Base-by-base conservation (phyloP, 73 alveolate species). In the Stentor coeruleus region DNA sequence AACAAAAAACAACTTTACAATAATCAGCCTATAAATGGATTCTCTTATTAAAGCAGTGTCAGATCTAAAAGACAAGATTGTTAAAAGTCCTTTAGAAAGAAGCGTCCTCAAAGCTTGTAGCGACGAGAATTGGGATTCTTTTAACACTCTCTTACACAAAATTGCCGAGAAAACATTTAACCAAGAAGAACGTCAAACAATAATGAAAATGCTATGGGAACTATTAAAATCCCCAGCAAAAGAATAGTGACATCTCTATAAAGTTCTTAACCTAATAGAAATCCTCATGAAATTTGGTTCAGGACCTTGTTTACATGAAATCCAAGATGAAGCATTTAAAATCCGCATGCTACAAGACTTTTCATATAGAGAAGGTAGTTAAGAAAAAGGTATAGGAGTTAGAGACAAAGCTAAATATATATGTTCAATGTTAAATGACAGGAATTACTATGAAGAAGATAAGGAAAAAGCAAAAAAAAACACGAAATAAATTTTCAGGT, bases 251-350 rank as follows among this genome's bases (percentile, higher is more conserved):
- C 49, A 87, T 59, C 80, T 90, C 39, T 87, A 59, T 87, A 90
- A 90, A 81, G 91, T 89, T 2, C 26, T 86, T 72, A 86, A 77
- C 39, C 89, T 88, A 14, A 38, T 90, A 59, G 96, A 90, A 26
- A 84, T 77, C 57, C 83, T 90, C n/a, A 14, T 86, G 40, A 90
- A 87, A 66, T 86, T 86, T 74, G 96, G 96, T 15, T 88, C 96
- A 35, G 87, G 91, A 4, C 37, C 91, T 38, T 59, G 85, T 80
- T 74, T 86, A 4, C 82, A 86, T 58, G 96, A 90, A 39, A 66
- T 90, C 35, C 86, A 81, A 84, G 92, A 90, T 35, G 92, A 90
- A 59, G 87, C 75, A 35, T 83, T 41, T 60, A 90, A 85, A 85
- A 82, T 90, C 35, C 38, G 92, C 55, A 74, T 82, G 3, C 83